Base-by-base conservation (phyloP, 1,284 basidiomycete genomes). In the Trichosporon sp. region DNA sequence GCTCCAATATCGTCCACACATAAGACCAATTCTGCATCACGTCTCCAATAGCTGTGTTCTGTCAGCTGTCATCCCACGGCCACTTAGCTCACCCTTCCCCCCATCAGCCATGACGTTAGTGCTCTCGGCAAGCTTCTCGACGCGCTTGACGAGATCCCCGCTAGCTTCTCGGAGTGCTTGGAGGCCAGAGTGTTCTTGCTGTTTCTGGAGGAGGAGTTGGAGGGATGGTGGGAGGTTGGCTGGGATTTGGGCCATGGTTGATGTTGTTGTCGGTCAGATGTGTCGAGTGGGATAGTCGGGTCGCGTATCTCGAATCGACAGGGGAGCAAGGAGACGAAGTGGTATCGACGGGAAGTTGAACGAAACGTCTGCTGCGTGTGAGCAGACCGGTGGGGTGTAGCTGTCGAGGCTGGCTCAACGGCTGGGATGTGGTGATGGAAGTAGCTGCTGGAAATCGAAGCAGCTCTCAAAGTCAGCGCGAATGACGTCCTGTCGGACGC, bases 81-180 rank as follows among this genome's bases (percentile, higher is more conserved):
- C 4, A 14, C 5, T 2, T 6, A 11, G 74, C 76, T 66, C 69
- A 79, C 78, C 77, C 58, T 78, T 74, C 0, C 79, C 79, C 4
- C 79, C 79, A 69, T 81, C 79, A n/a, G 78, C 79, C 78, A 81
- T 80, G 60, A 79, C 71, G 56, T 75, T 73, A 37, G 73, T 75
- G 77, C 78, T 78, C 64, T 74, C 74, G 9, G 75, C 75, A 14
- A 81, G 59, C 63, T 75, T 72, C 60, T 81, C 79, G 23, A 77
- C 74, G 29, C 74, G 66, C 62, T 59, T 61, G 31, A 81, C 62
- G 59, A 80, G 68, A 6, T 70, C 65, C 27, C 66, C 73, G 33
- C 73, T 75, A 11, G 76, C 76, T 60, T 78, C 76, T 36, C 69
- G 66, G 40, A 81, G 65, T 36, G 78, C 78, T 63, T 78, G 74